Percentiles rank a stretch among this genome's conserved stretches.
Conservation (phyloP, 176 grass and related monocot species). For the Tuctoria greenei region DNA sequence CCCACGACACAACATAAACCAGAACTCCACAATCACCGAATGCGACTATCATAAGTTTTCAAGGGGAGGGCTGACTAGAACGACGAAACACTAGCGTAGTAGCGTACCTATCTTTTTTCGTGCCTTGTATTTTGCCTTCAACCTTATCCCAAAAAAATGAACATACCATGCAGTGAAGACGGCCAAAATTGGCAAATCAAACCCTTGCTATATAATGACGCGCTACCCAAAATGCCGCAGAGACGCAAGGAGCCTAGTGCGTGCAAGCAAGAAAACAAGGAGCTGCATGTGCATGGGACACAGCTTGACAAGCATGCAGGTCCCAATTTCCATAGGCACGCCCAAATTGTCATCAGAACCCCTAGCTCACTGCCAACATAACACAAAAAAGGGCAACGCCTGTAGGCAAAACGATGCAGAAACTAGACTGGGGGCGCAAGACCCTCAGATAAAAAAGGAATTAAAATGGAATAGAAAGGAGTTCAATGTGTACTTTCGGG, state of each 20-base stretch:
- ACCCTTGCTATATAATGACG: background rate
- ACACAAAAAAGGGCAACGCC: slow-evolving; percentile 22
- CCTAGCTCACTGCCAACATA: slow-evolving; percentile 32
- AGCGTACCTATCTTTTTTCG: background rate
- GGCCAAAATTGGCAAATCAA: background rate
- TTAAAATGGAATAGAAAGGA: slow-evolving; percentile 71
- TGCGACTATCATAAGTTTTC: no score
- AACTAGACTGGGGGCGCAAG: slow-evolving; percentile 37
- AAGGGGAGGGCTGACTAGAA: no score
- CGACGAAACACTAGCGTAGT: background rate
- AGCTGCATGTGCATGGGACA: background rate
- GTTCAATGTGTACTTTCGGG: slow-evolving; percentile 99
- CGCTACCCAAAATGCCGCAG: background rate
- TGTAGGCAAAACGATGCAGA: slow-evolving; percentile 42
- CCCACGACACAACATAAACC: no score
- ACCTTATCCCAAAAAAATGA: slow-evolving; percentile 6
- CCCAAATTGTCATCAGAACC: background rate
- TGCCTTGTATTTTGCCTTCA: background rate
- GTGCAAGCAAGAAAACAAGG: slow-evolving; percentile 16
- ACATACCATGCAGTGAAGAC: background rate
- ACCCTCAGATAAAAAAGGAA: slow-evolving; percentile 51
- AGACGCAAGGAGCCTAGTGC: background rate
- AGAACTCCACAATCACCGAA: no score
- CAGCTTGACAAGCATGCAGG: slow-evolving; percentile 26
- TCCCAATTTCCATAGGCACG: slow-evolving; percentile 24